Evolutionary conservation across 352 stramenopile genomes (phyloP), one percentile per base, ranked within the genome.

Genomic region (Pythium periplocum): DNA sequence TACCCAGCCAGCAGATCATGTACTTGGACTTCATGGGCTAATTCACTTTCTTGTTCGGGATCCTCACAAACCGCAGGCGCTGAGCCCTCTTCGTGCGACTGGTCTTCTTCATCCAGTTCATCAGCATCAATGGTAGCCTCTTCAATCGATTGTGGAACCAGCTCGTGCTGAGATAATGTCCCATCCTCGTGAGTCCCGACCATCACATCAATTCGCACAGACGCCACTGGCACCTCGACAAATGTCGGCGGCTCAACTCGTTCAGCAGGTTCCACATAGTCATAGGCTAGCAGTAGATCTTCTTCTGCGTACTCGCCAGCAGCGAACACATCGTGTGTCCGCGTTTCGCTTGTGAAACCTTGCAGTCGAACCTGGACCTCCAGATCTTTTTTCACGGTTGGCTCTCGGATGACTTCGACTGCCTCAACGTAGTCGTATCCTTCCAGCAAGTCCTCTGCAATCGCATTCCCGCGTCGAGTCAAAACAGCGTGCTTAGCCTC

Each of bases 401-500:
- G 53, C 4, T 3, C 41, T 38, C 56, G 53, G 39, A 57, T 7
- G 9, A 12, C 11, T 38, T 70, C 58, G 6, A 66, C 62, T 2
- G 30, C 17, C 44, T 70, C 63, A n/a, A 41, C 38, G n/a, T 64
- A 64, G 35, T 71, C 59, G 46, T 51, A 71, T 9, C 46, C 51
- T 31, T 44, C 36, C 0, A 71, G 33, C 30, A 71, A 48, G 47
- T 71, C 59, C 26, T 49, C 34, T 42, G 53, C 50, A 8, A n/a
- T 30, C 32, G 33, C 11, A 30, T 64, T 45, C 6, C 36, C 53
- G 8, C 36, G 45, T 34, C 9, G 7, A n/a, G 38, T 2, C 26
- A 35, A 37, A 9, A 12, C 43, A 1, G 49, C 43, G 45, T 81
- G 63, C 41, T 61, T 72, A 0, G 59, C 59, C 44, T 83, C 63